A percentile compares a stretch with the other conserved stretches of the same genome.
phyloP scores from a whole-genome alignment of 768 basidiomycete species.

The Podaxis sp. region DNA sequence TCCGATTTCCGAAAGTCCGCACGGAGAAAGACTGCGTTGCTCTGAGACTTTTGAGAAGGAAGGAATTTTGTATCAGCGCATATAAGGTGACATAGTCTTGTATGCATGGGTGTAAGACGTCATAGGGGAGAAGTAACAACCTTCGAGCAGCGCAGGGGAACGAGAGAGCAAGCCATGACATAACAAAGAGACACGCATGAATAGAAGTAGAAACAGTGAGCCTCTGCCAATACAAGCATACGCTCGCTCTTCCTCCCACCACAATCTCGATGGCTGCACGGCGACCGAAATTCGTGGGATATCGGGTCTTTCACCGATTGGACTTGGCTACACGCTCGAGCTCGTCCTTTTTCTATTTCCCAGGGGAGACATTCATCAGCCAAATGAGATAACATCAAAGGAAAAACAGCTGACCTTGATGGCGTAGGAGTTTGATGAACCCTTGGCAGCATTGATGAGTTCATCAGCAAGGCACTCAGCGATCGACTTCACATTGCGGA shows the following conservation, averaged over 20 bases:
- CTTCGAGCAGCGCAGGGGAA: background rate
- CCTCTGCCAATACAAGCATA: conserved; percentile 21
- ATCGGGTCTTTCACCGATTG: conserved; percentile 80
- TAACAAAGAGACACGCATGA: conserved; percentile 6
- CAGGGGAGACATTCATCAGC: conserved; percentile 11
- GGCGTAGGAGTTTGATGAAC: conserved; percentile 99
- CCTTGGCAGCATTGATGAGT: conserved; percentile 99
- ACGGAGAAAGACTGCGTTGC: background rate
- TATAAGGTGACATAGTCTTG: conserved; percentile 1
- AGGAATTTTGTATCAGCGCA: background rate
- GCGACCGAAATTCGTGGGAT: conserved; percentile 13
- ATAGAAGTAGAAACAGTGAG: conserved; percentile 1
- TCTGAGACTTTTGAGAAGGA: background rate
- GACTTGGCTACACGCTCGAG: conserved; percentile 99
- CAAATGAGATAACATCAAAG: background rate
- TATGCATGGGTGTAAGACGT: background rate
- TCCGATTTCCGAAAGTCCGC: too few relatives aligned
- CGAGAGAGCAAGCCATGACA: conserved; percentile 4
- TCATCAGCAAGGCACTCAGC: conserved; percentile 99
- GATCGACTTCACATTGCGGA: conserved; percentile 99
- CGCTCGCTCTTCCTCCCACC: background rate
- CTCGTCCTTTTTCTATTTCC: conserved; percentile 92
- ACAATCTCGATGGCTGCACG: conserved; percentile 5
- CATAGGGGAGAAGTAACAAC: conserved; percentile 1
- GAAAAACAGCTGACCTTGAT: conserved; percentile 73